Base-by-base conservation (phyloP, 2,329 filamentous ascomycete species). In the Capronia epimyces region DNA sequence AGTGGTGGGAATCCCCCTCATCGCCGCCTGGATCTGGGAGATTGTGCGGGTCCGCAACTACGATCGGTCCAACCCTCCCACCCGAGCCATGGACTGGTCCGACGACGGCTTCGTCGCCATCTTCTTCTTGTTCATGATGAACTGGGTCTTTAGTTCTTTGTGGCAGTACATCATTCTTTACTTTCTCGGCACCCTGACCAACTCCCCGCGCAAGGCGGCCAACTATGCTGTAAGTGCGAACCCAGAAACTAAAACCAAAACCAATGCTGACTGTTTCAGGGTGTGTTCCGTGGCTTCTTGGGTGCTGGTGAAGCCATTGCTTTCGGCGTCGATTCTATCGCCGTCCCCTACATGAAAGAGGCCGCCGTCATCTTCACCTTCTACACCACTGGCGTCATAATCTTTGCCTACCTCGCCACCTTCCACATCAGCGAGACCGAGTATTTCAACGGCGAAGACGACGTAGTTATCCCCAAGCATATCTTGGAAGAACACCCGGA, bases 301-400 rank as follows among this genome's bases (percentile, higher is more conserved):
- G 46, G 37, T 10, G 51, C 46, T n/a, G 51, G 51, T 7, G 46
- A 49, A 29, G 51, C 51, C 40, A 47, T 53, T n/a, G 34, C 20
- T 37, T 53, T 53, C 27, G 51, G 51, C 15, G 37, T 53, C 18
- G 51, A 53, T 20, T 49, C 51, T 2, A 48, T 39, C n/a, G 46
- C 24, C 2, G 42, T 50, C 8, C 51, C 51, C 3, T 53, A 50
- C 16, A 45, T 49, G 15, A 53, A 53, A 24, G 51, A 53, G 29
- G 42, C 46, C 2, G 51, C 22, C 10, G 42, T 43, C 12, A 46
- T 49, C 42, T 46, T 53, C 42, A 20, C 51, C 15, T 50, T 53
- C 34, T 46, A 42, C 20, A 36, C 42, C 12, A 43, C 43, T 6
- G 46, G 46, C 10, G 46, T 46, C 32, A 13, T 43, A 7, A 24